Evolutionary conservation across 331 rosid genomes (phyloP).

Genomic region (Malus hybrid): DNA sequence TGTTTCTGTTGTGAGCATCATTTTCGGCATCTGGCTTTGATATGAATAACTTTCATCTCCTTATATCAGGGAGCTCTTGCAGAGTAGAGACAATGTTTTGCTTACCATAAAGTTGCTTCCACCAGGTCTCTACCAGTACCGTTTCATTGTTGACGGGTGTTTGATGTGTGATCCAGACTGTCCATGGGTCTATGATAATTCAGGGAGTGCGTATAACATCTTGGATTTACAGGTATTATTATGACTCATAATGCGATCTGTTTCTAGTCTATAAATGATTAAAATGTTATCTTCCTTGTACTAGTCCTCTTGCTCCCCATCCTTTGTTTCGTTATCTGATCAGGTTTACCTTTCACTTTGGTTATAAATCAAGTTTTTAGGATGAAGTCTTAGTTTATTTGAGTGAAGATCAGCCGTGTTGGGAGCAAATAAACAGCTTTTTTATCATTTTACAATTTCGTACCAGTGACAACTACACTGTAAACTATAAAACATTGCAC

Average conservation of each 20-base stretch:
- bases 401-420: neutral
- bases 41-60: slow-evolving; percentile 10
- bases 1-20: neutral
- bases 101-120: slow-evolving; percentile 48
- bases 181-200: slow-evolving; percentile 39
- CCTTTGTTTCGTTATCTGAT: neutral
- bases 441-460: too few relatives aligned
- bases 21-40: neutral
- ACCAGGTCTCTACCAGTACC: slow-evolving; percentile 54
- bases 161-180: slow-evolving; percentile 65
- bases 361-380: neutral
- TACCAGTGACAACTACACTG: too few relatives aligned
- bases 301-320: neutral
- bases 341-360: neutral
- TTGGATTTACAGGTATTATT: slow-evolving; percentile 75
- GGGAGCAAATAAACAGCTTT: too few relatives aligned
- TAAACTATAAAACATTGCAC: too few relatives aligned
- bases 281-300: neutral
- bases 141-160: slow-evolving; percentile 68
- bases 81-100: slow-evolving; percentile 26
- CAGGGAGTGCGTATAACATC: slow-evolving; percentile 59
- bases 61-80: slow-evolving; percentile 60
- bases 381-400: neutral
- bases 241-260: neutral
- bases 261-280: neutral